Base-by-base conservation (phyloP, 371 early-diverging fungal species). In the Thermomucor indicae-seudaticae region DNA sequence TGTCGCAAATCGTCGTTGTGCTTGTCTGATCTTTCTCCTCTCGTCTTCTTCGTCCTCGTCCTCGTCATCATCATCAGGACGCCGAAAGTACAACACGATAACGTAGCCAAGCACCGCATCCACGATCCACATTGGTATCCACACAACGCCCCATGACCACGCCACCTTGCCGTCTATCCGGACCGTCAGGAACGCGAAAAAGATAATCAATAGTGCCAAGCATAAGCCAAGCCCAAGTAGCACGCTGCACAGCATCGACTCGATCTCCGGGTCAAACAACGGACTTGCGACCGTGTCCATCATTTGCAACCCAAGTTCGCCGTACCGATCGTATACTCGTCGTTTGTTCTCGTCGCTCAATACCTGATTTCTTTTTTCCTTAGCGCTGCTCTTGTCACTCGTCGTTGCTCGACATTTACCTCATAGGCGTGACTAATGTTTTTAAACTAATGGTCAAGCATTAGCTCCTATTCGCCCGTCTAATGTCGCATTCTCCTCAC, bases 261-360 rank as follows among this genome's bases (percentile, higher is more conserved):
- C 84, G 6, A 89, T 70, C 39, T 84, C 80, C 0, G 92, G 90
- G 65, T 91, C 89, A 53, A 93, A 75, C 46, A 88, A 65, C 27
- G 89, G 79, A 44, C 90, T 83, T 20, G 76, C 77, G 25, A 88
- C 76, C 1, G 83, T 74, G 19, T 79, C 86, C 62, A 90, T 82
- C 91, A 92, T 90, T 46, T 78, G 75, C 4, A 93, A 67, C 5
- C 95, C 95, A 29, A 85, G 72, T 55, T 93, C 92, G 29, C 97
- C 95, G 64, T 93, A 90, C 39, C 78, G 78, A 72, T 95, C 93
- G 62, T 95, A 93, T 8, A 88, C 78, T 32, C 74, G 62, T 38
- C 91, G 80, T 64, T 88, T 90, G 41, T 92, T 83, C 34, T 83
- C 80, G 54, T 92, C 90, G 27, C 84, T 72, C 46, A 70, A 45